Evolutionary conservation across 768 basidiomycete genomes (phyloP).

Genomic region (Rhizopogon vinicolor): DNA sequence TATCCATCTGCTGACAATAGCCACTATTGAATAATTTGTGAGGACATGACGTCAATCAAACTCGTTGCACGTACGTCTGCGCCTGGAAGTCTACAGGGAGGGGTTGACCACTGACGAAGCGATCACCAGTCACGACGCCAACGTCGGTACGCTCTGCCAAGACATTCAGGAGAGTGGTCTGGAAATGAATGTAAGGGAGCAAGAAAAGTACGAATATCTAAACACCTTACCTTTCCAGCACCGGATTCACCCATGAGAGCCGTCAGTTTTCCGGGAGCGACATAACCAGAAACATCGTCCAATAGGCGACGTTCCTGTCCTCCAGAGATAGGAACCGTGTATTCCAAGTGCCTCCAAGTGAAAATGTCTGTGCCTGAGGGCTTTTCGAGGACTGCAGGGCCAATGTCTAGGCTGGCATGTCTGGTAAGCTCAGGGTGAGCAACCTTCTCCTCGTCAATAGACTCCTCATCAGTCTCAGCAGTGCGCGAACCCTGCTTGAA

Average conservation of each 20-base stretch:
- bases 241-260: conserved; percentile 88
- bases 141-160: conserved; percentile 70
- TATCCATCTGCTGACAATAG: conserved; percentile 67
- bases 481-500: conserved; percentile 56
- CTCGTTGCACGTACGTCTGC: conserved; percentile 63
- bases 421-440: background rate
- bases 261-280: conserved; percentile 83
- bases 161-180: conserved; percentile 74
- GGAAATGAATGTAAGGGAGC: conserved; percentile 36
- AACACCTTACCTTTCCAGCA: conserved; percentile 42
- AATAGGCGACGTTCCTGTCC: conserved; percentile 54
- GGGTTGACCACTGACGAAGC: conserved; percentile 63
- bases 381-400: background rate
- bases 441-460: conserved; percentile 11
- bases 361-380: conserved; percentile 45
- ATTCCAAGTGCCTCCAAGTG: conserved; percentile 80
- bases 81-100: conserved; percentile 50
- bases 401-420: background rate
- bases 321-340: conserved; percentile 64
- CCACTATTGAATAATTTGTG: conserved; percentile 17
- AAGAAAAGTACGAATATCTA: background rate
- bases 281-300: conserved; percentile 74
- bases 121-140: conserved; percentile 58
- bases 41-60: conserved; percentile 25
- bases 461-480: conserved; percentile 16